phyloP scores from a whole-genome alignment of 23 red algal species.

The Agarophyton chilense region DNA sequence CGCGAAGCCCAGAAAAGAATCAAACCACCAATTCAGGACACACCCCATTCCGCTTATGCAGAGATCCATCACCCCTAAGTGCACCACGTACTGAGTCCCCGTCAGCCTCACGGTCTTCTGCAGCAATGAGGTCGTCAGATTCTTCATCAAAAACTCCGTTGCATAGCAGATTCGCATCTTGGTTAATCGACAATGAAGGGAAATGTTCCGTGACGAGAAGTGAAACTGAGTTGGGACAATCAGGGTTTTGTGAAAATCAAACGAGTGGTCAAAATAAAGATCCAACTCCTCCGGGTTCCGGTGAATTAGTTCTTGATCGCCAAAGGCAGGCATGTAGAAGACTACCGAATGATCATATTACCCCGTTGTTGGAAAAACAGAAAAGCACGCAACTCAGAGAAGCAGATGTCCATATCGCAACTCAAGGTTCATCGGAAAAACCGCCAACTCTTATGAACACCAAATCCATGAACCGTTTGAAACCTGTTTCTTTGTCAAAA shows the following conservation, averaged over 20 bases:
- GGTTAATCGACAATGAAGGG: neutral
- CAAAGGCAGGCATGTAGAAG: neutral
- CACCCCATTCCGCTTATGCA: neutral
- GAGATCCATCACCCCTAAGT: neutral
- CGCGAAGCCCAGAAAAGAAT: too few relatives aligned
- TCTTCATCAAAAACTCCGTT: neutral
- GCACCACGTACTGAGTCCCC: neutral
- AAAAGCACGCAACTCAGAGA: neutral
- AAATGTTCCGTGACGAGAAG: neutral
- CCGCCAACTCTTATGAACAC: neutral
- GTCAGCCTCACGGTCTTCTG: slow-evolving; percentile 3
- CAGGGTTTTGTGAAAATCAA: neutral
- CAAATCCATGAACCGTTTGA: neutral
- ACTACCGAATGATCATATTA: neutral
- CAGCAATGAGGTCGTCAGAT: slow-evolving; percentile 11
- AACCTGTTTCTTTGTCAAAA: neutral
- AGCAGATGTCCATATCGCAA: neutral
- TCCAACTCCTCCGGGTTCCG: neutral
- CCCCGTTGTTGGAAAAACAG: neutral
- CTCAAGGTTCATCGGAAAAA: neutral
- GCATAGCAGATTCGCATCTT: neutral
- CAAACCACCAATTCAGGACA: neutral
- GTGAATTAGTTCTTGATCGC: neutral
- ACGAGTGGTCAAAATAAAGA: neutral
- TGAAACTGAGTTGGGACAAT: neutral